These are phyloP conservation scores for Phlegmacium glaucopus DNA, from an alignment of 768 basidiomycete species.

Conservation along the genomic window DNA sequence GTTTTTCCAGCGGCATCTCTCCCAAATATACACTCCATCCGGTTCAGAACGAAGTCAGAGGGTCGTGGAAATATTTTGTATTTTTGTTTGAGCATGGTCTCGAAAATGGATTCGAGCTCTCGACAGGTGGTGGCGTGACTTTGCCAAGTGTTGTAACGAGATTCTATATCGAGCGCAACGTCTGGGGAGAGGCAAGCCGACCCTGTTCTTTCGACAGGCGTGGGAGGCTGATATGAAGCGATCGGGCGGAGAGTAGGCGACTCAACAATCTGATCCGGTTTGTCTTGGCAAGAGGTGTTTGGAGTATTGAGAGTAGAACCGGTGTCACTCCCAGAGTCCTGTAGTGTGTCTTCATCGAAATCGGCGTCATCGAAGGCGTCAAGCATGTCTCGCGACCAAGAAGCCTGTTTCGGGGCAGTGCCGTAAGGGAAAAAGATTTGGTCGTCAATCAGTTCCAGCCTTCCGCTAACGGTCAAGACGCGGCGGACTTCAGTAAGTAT, in stretches of 20 bases:
- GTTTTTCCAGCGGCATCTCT: conserved; percentile 38
- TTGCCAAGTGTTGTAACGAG: conserved; percentile 32
- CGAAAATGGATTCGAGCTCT: conserved; percentile 55
- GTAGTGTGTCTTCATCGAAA: conserved; percentile 26
- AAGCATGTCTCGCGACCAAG: conserved; percentile 15
- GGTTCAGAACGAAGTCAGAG: conserved; percentile 42
- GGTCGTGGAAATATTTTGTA: conserved; percentile 53
- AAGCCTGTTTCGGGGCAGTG: conserved; percentile 9
- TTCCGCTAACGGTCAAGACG: conserved; percentile 57
- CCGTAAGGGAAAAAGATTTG: conserved; percentile 61
- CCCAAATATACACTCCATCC: conserved; percentile 51
- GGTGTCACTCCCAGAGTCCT: conserved; percentile 19
- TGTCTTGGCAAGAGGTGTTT: conserved; percentile 17
- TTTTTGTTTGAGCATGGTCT: conserved; percentile 51
- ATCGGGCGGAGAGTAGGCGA: conserved; percentile 15
- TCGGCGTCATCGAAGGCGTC: conserved; percentile 19
- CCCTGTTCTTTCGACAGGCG: background rate
- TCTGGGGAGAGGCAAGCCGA: too few relatives aligned
- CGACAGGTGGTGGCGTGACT: conserved; percentile 34
- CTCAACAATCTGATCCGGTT: conserved; percentile 10
- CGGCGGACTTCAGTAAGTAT: conserved; percentile 61
- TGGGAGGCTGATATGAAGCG: conserved; percentile 4
- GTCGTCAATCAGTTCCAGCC: conserved; percentile 75
- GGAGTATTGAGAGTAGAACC: conserved; percentile 21
- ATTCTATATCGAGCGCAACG: background rate